Evolutionary conservation across 345 rosid species (phyloP).

Genomic region (Ceriops tagal): DNA sequence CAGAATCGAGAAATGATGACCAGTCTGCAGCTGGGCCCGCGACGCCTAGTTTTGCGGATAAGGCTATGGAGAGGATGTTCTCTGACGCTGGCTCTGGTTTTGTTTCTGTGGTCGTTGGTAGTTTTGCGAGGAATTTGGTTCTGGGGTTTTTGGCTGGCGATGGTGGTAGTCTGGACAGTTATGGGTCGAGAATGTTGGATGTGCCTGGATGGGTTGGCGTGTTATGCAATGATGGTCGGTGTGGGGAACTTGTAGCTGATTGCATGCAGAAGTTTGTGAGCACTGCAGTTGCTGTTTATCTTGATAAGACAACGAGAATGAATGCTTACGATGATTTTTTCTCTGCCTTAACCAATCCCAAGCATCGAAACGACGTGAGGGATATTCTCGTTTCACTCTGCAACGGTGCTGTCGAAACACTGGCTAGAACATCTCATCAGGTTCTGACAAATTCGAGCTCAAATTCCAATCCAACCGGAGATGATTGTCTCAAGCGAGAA

Average conservation of each 20-base stretch:
- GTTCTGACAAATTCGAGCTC: constrained; percentile 51
- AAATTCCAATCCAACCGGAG: constrained; percentile 11
- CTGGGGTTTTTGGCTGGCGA: constrained; percentile 60
- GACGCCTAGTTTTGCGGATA: constrained; percentile 42
- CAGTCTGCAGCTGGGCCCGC: constrained; percentile 16
- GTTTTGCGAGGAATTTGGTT: constrained; percentile 88
- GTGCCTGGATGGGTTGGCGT: constrained; percentile 52
- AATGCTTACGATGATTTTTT: constrained; percentile 79
- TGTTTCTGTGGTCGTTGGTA: constrained; percentile 76
- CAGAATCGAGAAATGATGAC: constrained; percentile 22
- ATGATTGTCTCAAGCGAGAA: constrained; percentile 23
- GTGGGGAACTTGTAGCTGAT: constrained; percentile 66
- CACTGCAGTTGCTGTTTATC: constrained; percentile 71
- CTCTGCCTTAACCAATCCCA: constrained; percentile 80
- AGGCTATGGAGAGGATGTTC: constrained; percentile 61
- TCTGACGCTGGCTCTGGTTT: constrained; percentile 76
- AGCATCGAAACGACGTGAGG: constrained; percentile 55
- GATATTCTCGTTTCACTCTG: constrained; percentile 74
- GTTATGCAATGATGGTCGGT: constrained; percentile 53
- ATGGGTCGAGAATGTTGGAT: constrained; percentile 28
- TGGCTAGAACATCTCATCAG: constrained; percentile 74
- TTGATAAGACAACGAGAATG: constrained; percentile 78
- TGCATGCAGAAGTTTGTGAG: constrained; percentile 81
- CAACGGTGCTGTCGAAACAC: constrained; percentile 70
- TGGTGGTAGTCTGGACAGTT: constrained; percentile 18